Evolutionary conservation across 1,284 basidiomycete species (phyloP).

Genomic region (Schizophyllum amplum): DNA sequence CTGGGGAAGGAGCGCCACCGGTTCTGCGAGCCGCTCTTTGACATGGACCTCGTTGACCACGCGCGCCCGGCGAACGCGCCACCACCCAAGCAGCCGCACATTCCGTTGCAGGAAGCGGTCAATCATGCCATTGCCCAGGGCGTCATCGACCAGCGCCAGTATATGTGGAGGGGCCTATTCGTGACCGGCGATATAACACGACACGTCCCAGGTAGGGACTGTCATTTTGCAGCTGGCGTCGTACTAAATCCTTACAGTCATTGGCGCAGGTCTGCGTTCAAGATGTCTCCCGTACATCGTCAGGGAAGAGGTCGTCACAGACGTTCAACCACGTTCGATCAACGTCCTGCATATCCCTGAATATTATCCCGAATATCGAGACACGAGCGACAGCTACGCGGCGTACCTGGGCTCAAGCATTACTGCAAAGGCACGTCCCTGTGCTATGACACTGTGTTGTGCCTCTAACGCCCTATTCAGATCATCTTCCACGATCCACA

Average conservation of each 20-base stretch:
- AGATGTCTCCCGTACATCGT: slow-evolving; percentile 67
- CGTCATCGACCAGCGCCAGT: slow-evolving; percentile 59
- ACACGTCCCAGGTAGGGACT: slow-evolving; percentile 63
- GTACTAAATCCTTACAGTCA: slow-evolving; percentile 29
- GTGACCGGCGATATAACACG: slow-evolving; percentile 78
- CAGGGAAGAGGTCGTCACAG: slow-evolving; percentile 57
- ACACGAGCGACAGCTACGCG: slow-evolving; percentile 75
- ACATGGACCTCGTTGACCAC: slow-evolving; percentile 25
- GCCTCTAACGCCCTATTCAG: slow-evolving; percentile 21
- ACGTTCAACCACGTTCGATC: slow-evolving; percentile 63
- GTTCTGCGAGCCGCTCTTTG: slow-evolving; percentile 86
- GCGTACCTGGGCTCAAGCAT: slow-evolving; percentile 86
- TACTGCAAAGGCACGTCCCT: slow-evolving; percentile 77
- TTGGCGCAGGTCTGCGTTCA: slow-evolving; percentile 66
- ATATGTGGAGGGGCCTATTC: slow-evolving; percentile 75
- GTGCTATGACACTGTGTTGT: too few species aligned
- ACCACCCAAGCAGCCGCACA: slow-evolving; percentile 18
- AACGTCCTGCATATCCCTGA: slow-evolving; percentile 76
- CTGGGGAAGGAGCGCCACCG: slow-evolving; percentile 85
- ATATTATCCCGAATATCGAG: slow-evolving; percentile 88
- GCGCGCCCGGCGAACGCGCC: slow-evolving; percentile 4
- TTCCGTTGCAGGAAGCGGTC: slow-evolving; percentile 57
- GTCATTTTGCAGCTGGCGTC: slow-evolving; percentile 2
- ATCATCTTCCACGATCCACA: slow-evolving; percentile 57
- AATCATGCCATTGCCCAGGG: slow-evolving; percentile 49